Conservation (phyloP, 2,329 filamentous ascomycete genomes). For the Neopestalotiopsis rosae region DNA sequence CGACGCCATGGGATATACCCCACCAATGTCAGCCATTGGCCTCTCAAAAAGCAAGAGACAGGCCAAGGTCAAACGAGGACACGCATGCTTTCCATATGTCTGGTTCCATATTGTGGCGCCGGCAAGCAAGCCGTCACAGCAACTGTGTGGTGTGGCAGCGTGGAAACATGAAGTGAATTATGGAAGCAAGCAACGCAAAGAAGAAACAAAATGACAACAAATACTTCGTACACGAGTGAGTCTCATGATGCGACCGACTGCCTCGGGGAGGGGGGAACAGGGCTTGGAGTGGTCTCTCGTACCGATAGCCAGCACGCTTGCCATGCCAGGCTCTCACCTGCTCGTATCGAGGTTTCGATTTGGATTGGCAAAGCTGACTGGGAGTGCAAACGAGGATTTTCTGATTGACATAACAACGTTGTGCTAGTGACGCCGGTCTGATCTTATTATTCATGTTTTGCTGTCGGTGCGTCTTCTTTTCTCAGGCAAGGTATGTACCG, state of each 20-base stretch:
- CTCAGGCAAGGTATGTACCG: background rate
- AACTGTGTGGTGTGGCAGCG: conserved; percentile 3
- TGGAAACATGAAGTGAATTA: background rate
- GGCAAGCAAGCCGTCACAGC: background rate
- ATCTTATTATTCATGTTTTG: background rate
- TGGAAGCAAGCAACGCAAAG: background rate
- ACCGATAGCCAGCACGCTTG: background rate
- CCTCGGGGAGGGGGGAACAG: background rate
- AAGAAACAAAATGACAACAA: background rate
- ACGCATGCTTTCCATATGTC: background rate
- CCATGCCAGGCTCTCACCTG: background rate
- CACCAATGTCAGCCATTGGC: background rate
- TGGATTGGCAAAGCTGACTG: background rate
- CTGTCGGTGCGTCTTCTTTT: background rate
- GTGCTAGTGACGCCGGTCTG: conserved; percentile 1
- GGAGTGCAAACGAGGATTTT: background rate
- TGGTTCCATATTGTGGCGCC: background rate
- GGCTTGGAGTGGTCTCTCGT: background rate
- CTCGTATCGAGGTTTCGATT: background rate
- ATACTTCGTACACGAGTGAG: background rate
- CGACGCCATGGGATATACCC: background rate
- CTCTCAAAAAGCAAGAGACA: conserved; percentile 2
- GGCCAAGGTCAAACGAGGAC: background rate
- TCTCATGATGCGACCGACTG: background rate
- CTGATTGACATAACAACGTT: background rate